Conservation (phyloP, 2,329 filamentous ascomycete genomes). For the Cytospora paraplurivora region DNA sequence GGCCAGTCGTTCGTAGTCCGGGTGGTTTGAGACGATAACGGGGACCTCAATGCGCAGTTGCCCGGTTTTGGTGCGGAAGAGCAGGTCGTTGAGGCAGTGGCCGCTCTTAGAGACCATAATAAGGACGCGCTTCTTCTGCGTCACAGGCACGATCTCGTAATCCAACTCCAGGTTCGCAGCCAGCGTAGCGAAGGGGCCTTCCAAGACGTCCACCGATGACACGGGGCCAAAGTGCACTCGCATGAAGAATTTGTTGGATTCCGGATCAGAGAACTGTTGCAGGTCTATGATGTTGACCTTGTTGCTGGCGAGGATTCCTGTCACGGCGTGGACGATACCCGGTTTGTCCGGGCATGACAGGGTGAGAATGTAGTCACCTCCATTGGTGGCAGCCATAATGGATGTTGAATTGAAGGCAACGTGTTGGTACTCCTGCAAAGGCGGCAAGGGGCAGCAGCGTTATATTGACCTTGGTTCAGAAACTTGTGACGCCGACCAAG, state of each 20-base stretch:
- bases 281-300: conserved; percentile 81
- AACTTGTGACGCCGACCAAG: not conserved
- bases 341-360: conserved; percentile 83
- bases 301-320: conserved; percentile 71
- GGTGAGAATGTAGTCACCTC: conserved; percentile 70
- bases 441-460: not conserved
- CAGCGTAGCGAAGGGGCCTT: conserved; percentile 59
- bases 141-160: conserved; percentile 69
- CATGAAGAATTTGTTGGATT: conserved; percentile 82
- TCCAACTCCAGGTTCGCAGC: conserved; percentile 67
- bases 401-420: not conserved
- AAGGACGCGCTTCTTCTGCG: conserved; percentile 72
- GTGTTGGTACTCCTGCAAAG: not conserved
- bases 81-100: conserved; percentile 80
- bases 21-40: conserved; percentile 80
- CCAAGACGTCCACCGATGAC: conserved; percentile 54
- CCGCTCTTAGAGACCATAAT: conserved; percentile 92
- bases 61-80: conserved; percentile 75
- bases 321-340: conserved; percentile 83
- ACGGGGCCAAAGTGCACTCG: conserved; percentile 77
- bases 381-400: conserved; percentile 40
- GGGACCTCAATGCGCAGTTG: conserved; percentile 77
- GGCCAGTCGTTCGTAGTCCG: conserved; percentile 70
- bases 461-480: not conserved
- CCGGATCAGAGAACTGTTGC: conserved; percentile 80